Base-by-base conservation (phyloP, 2,329 filamentous ascomycete species). In the Sporothrix brasiliensis region DNA sequence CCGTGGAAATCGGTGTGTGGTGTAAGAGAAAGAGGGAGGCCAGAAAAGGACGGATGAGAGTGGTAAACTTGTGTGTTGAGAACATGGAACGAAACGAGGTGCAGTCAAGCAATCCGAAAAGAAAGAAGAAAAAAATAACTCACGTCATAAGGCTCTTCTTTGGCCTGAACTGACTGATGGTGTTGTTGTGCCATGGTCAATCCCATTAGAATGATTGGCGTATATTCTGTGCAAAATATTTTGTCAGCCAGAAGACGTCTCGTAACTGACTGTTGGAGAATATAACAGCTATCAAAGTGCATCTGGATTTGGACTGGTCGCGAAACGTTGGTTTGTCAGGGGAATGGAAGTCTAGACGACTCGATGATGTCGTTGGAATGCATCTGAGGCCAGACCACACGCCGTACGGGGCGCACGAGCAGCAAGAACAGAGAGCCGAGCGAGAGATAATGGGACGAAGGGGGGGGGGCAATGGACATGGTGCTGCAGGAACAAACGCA, bases 111-210 rank as follows among this genome's bases (percentile, higher is more conserved):
- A 44, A 49, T 6, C 16, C 39, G 44, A 52, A 68, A 47, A 71
- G 41, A 56, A 63, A 70, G 39, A 67, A 73, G 34, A 52, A 56
- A 41, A 69, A 75, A 76, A 73, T 72, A 75, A 80, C 81, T 81
- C 74, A 83, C 81, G 73, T 83, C 81, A 73, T 77, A 76, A 50
- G 79, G 79, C 75, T 83, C 81, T 73, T 82, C 81, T 74, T 83
- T 83, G 72, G 79, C 81, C 65, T 80, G 78, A 77, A 79, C 78
- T 69, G 80, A 76, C 79, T 82, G 81, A 74, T 80, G 80, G 74
- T 81, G 80, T 74, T 81, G 81, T 74, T 81, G 81, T 74, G 80
- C 80, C 82, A 83, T 83, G 75, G 80, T 80, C 76, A 81, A 79
- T 77, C 81, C 79, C 80, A 82, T 82, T 41, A 71, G 67, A 52